Evolutionary conservation across 2,329 filamentous ascomycete species (phyloP), one percentile per base, ranked within the genome.

Genomic region (Epichloe baconii): DNA sequence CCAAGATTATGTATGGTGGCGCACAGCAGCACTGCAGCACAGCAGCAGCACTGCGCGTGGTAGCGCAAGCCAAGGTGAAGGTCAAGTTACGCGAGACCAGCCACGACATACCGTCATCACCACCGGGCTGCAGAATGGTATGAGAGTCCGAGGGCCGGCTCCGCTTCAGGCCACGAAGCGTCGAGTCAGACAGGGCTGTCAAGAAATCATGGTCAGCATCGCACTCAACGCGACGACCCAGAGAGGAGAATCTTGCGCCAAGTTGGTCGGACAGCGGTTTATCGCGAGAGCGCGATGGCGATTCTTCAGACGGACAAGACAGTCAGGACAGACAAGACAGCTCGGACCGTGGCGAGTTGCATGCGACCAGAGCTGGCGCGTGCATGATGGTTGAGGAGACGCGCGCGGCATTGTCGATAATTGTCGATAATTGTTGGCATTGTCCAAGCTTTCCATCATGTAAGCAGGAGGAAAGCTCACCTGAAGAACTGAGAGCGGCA

Each of bases 401-500:
- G 44, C 44, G 37, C 36, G 26, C 23, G 43, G 8, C 4, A 36
- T 31, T 23, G 43, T 14, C 34, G 26, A 8, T 4, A 11, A 3
- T 31, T 31, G 26, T 31, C 23, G 43, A 8, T 4, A 11, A 3
- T 31, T 31, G 26, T 31, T n/a, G 43, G 8, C 1, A 36, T 19
- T n/a, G 43, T 14, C 15, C 35, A 42, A 12, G 48, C 51, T 35
- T 15, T 11, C 34, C 19, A 41, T 26, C 8, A 42, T 40, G 41
- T 10, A 19, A 31, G 34, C 21, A 43, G 46, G 26, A 36, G 5
- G 41, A 47, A 34, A 40, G 44, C 73, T 69, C 82, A 91, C 86
- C 81, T 74, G 82, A 74, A 66, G 83, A 83, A 73, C 85, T 88
- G 73, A 95, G 78, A 57, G 85, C 86, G 64, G 87, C 87, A 67